These are phyloP conservation scores for Rosa hybrid DNA, from an alignment of 331 rosid genomes.

Conservation along the genomic window DNA sequence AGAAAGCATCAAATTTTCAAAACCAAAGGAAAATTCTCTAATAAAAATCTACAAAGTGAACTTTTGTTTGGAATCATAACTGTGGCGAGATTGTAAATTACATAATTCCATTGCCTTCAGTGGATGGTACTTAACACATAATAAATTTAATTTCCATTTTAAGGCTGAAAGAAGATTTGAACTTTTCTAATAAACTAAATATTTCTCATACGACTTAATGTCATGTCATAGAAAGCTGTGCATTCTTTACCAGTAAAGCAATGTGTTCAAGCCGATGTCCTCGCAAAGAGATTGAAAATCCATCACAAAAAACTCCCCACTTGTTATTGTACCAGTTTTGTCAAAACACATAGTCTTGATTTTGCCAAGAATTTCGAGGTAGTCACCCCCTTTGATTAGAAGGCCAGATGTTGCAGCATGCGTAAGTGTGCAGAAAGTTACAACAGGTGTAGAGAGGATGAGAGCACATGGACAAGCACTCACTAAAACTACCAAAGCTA, in stretches of 20 bases:
- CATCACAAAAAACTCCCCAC: conserved; percentile 75
- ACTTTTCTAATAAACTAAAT: no score
- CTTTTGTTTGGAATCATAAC: neutral
- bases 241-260: conserved; percentile 67
- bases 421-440: conserved; percentile 85
- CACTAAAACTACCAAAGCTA: conserved; percentile 79
- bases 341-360: conserved; percentile 75
- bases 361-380: conserved; percentile 72
- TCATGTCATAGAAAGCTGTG: neutral
- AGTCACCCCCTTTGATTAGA: conserved; percentile 88
- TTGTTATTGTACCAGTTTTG: conserved; percentile 91
- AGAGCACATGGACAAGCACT: conserved; percentile 96
- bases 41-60: no score
- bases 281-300: conserved; percentile 56
- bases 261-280: conserved; percentile 58
- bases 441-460: conserved; percentile 86
- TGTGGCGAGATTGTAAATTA: neutral
- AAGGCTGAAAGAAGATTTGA: neutral
- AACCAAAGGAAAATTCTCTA: no score
- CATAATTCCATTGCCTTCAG: neutral
- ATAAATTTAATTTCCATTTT: neutral
- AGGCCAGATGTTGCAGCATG: conserved; percentile 86
- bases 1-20: no score
- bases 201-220: neutral
- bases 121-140: neutral